Percentiles rank a stretch among this genome's conserved stretches.
phyloP scores from a whole-genome alignment of 495 filamentous ascomycete species.

The Choiromyces venosus region DNA sequence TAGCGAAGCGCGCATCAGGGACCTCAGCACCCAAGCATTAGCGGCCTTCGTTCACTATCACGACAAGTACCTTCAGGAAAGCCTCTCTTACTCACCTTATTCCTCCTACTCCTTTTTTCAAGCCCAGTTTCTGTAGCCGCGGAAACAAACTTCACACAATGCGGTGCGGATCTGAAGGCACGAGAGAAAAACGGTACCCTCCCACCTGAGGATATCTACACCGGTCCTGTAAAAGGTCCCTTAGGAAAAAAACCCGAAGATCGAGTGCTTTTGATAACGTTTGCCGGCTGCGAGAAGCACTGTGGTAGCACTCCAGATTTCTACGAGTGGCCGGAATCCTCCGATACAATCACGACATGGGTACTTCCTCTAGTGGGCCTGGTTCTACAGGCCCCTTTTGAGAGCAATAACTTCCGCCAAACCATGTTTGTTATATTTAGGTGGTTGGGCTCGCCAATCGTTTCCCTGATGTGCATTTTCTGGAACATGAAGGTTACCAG shows the following conservation, averaged over 20 bases:
- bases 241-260: not conserved
- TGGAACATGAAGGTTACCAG: conserved; percentile 50
- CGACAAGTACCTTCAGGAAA: not conserved
- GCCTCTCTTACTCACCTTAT: not conserved
- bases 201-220: not conserved
- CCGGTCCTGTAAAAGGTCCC: not conserved
- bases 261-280: not conserved
- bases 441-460: conserved; percentile 46
- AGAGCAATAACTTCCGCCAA: conserved; percentile 45
- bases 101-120: not conserved
- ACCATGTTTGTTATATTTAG: conserved; percentile 44
- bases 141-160: not conserved
- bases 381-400: conserved; percentile 48
- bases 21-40: not conserved
- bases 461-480: conserved; percentile 45
- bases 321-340: conserved; percentile 43
- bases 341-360: conserved; percentile 49
- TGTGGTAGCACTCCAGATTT: not conserved
- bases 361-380: conserved; percentile 47
- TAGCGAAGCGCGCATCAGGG: not conserved
- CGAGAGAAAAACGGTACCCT: not conserved
- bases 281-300: not conserved
- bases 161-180: not conserved
- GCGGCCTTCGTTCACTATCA: not conserved
- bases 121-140: not conserved